phyloP scores from a whole-genome alignment of 345 rosid genomes.

The Mallotus nudiflorus region DNA sequence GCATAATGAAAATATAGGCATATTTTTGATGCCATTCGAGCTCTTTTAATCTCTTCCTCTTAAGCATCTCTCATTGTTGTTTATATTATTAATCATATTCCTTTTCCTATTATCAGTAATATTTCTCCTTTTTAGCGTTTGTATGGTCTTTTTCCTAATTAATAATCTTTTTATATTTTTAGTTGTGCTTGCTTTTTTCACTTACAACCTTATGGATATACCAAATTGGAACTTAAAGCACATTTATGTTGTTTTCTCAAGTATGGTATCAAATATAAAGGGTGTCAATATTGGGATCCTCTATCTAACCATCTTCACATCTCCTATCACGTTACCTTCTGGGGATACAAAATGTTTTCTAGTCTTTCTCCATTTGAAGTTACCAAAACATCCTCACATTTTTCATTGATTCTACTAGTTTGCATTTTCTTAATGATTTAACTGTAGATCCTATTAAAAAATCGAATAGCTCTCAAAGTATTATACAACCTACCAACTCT shows the following conservation, averaged over 20 bases:
- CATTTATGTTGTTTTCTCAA: neutral
- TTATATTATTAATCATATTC: neutral
- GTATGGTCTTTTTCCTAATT: neutral
- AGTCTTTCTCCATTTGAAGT: neutral
- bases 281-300: neutral
- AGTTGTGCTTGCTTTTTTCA: neutral
- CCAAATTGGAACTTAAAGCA: neutral
- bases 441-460: too few species aligned
- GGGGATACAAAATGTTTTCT: neutral
- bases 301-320: neutral
- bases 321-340: neutral
- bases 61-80: neutral
- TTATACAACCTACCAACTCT: too few species aligned
- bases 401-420: too few species aligned
- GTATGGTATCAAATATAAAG: neutral
- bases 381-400: neutral
- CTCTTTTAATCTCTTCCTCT: conserved; percentile 1
- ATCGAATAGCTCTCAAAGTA: too few species aligned
- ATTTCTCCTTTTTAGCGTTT: neutral
- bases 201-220: neutral
- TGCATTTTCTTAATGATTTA: too few species aligned
- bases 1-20: conserved; percentile 1
- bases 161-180: neutral
- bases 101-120: neutral
- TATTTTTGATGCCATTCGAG: neutral